Conservation (phyloP, 2,329 filamentous ascomycete species). For the Lomentospora prolificans region DNA sequence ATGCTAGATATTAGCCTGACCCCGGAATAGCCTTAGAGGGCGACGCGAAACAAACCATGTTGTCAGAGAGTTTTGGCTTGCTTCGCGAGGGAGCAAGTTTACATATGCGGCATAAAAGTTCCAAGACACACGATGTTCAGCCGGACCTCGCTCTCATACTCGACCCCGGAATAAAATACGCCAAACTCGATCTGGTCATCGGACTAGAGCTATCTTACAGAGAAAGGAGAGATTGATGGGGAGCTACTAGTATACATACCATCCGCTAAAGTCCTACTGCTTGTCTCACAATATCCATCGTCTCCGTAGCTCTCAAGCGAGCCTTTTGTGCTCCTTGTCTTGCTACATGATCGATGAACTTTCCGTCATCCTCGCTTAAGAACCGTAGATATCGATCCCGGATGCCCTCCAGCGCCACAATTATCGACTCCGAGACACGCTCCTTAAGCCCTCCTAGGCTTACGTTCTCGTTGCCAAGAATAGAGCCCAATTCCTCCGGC, state of each 20-base stretch:
- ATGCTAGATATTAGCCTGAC: too few species aligned
- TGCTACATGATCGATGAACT: conserved; percentile 47
- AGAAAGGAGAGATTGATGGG: neutral
- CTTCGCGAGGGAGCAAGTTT: conserved; percentile 51
- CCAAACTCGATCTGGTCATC: too few species aligned
- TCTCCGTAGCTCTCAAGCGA: conserved; percentile 46
- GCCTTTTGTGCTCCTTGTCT: conserved; percentile 51
- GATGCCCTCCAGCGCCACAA: conserved; percentile 41
- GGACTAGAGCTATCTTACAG: neutral
- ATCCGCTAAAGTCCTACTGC: conserved; percentile 40
- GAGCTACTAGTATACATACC: neutral
- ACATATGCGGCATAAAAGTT: conserved; percentile 43
- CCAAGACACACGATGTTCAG: neutral
- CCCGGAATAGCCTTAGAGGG: conserved; percentile 46
- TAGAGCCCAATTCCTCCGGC: conserved; percentile 28
- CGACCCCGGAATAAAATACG: too few species aligned
- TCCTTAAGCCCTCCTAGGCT: conserved; percentile 32
- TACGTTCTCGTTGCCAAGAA: conserved; percentile 22
- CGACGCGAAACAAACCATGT: conserved; percentile 54
- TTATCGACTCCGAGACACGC: conserved; percentile 48
- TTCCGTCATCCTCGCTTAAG: conserved; percentile 34
- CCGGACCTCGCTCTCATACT: neutral
- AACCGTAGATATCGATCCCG: conserved; percentile 46
- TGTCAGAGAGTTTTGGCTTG: conserved; percentile 64
- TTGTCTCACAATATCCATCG: conserved; percentile 42